These are phyloP conservation scores for Echium plantagineum DNA, from an alignment of 257 asterid species.

Conservation along the genomic window DNA sequence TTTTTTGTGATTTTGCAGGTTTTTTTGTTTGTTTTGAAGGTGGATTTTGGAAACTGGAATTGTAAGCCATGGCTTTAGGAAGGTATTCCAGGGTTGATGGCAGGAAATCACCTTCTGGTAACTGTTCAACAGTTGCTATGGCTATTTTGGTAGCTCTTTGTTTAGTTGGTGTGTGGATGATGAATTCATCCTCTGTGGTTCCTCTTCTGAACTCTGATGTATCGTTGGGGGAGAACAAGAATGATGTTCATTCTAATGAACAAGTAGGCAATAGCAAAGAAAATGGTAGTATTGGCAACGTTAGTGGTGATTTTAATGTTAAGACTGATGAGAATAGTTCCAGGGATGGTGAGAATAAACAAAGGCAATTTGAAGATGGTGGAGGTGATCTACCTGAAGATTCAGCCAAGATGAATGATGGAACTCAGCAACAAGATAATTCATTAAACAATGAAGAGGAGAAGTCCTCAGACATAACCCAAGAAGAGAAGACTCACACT, in stretches of 20 bases:
- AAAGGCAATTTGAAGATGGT: slow-evolving; percentile 66
- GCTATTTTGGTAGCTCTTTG: slow-evolving; percentile 88
- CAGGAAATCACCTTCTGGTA: slow-evolving; percentile 60
- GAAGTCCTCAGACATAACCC: too few species aligned
- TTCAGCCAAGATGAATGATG: too few species aligned
- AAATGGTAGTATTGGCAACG: neutral
- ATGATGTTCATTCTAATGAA: slow-evolving; percentile 30
- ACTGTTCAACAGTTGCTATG: slow-evolving; percentile 34
- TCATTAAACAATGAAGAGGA: too few species aligned
- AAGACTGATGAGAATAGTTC: slow-evolving; percentile 14
- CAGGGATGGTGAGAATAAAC: slow-evolving; percentile 36
- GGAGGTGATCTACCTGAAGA: slow-evolving; percentile 36
- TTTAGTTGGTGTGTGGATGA: slow-evolving; percentile 91
- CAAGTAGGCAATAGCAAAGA: slow-evolving; percentile 19
- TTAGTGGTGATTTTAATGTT: slow-evolving; percentile 16
- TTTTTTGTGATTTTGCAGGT: neutral
- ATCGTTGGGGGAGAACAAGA: slow-evolving; percentile 3
- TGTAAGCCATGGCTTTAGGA: slow-evolving; percentile 61
- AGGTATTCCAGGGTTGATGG: slow-evolving; percentile 87
- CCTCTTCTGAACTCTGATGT: slow-evolving; percentile 44
- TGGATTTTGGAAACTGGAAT: neutral
- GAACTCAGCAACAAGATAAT: too few species aligned
- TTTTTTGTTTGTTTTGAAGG: neutral
- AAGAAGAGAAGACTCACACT: too few species aligned
- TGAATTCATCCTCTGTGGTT: slow-evolving; percentile 71